Evolutionary conservation across 2,329 filamentous ascomycete species (phyloP).

Genomic region (Bipolaris oryzae): DNA sequence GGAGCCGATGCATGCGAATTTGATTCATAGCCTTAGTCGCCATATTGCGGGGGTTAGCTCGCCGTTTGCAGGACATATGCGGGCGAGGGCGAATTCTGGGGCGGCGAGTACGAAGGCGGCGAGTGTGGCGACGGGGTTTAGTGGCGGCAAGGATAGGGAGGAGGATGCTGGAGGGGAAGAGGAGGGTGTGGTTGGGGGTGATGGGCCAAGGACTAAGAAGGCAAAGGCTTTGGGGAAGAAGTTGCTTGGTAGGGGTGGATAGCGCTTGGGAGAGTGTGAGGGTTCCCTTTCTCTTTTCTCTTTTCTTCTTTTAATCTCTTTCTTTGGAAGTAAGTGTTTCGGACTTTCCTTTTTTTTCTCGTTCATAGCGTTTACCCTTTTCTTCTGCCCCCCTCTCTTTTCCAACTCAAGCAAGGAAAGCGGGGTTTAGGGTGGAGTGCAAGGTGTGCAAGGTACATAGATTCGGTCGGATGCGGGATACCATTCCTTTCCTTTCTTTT

Average conservation of each 20-base stretch:
- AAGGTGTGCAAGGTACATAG: neutral
- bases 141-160: slow-evolving; percentile 2
- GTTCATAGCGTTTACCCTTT: neutral
- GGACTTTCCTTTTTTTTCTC: neutral
- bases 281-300: neutral
- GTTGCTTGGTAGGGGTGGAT: slow-evolving; percentile 18
- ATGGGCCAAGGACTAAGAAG: slow-evolving; percentile 21
- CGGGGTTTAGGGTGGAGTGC: too few species aligned
- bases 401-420: too few species aligned
- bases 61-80: slow-evolving; percentile 31
- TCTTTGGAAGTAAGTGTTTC: neutral
- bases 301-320: neutral
- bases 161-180: neutral
- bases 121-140: slow-evolving; percentile 13
- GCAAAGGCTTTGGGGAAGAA: slow-evolving; percentile 26
- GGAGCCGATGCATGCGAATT: slow-evolving; percentile 41
- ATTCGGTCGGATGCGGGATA: neutral
- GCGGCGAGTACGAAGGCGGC: slow-evolving; percentile 21
- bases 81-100: slow-evolving; percentile 18
- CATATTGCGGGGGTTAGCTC: slow-evolving; percentile 41
- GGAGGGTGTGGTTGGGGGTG: neutral
- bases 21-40: slow-evolving; percentile 42
- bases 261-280: neutral
- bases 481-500: neutral
- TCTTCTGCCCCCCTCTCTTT: too few species aligned